Evolutionary conservation across 768 basidiomycete species (phyloP).

Genomic region (Suillus subalutaceus): DNA sequence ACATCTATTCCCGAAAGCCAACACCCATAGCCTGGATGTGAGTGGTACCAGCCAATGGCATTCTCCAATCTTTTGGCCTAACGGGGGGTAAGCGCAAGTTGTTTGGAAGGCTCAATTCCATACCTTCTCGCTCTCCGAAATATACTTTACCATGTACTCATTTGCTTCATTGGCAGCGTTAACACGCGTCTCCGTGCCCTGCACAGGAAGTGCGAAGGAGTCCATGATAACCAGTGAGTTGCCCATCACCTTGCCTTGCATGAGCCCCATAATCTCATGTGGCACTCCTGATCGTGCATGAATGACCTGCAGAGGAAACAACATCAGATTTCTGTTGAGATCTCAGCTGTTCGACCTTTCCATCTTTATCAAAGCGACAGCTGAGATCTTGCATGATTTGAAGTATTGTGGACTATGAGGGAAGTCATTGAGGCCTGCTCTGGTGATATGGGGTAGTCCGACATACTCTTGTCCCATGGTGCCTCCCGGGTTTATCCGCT

Average conservation of each 20-base stretch:
- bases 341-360: slow-evolving; percentile 38
- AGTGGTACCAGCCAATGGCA: slow-evolving; percentile 97
- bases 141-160: slow-evolving; percentile 98
- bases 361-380: slow-evolving; percentile 96
- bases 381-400: slow-evolving; percentile 92
- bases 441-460: slow-evolving; percentile 9
- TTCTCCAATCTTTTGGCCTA: slow-evolving; percentile 87
- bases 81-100: not conserved
- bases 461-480: slow-evolving; percentile 90
- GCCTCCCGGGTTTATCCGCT: slow-evolving; percentile 62
- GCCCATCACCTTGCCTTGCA: slow-evolving; percentile 93
- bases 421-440: not conserved
- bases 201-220: slow-evolving; percentile 95
- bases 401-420: slow-evolving; percentile 71
- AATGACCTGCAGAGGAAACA: slow-evolving; percentile 70
- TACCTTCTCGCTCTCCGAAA: slow-evolving; percentile 80
- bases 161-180: slow-evolving; percentile 95
- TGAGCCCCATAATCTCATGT: slow-evolving; percentile 99
- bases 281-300: slow-evolving; percentile 97
- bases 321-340: slow-evolving; percentile 13
- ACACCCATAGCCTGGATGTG: slow-evolving; percentile 98
- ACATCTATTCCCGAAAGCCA: slow-evolving; percentile 99
- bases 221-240: slow-evolving; percentile 88
- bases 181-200: slow-evolving; percentile 97
- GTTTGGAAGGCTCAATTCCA: slow-evolving; percentile 7